These are phyloP conservation scores for Fusarium succisae DNA, from an alignment of 2,329 filamentous ascomycete species.

Conservation along the genomic window DNA sequence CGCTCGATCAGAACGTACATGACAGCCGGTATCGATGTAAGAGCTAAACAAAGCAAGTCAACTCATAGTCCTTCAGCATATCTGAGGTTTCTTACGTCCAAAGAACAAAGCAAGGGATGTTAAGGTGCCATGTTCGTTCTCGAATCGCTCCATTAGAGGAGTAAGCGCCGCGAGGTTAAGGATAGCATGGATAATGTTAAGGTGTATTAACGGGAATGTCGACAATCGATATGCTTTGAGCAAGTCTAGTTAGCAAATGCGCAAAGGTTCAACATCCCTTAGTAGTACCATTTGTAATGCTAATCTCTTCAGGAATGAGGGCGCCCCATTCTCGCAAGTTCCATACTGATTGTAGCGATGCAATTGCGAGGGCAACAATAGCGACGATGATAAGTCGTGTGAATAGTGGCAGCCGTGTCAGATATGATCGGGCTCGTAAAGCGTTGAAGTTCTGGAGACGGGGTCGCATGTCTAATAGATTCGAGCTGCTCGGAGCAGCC, in stretches of 20 bases:
- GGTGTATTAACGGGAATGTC: slow-evolving; percentile 89
- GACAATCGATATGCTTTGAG: slow-evolving; percentile 86
- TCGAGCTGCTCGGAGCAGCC: slow-evolving; percentile 39
- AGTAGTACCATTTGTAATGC: slow-evolving; percentile 70
- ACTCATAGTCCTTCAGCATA: not conserved
- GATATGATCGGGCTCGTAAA: slow-evolving; percentile 78
- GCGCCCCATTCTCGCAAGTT: slow-evolving; percentile 80
- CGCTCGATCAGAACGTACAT: slow-evolving; percentile 84
- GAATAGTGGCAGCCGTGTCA: slow-evolving; percentile 86
- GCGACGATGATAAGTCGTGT: slow-evolving; percentile 75
- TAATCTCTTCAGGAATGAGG: slow-evolving; percentile 80
- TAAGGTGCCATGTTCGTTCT: slow-evolving; percentile 90
- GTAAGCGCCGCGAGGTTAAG: slow-evolving; percentile 83
- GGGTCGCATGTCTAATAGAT: slow-evolving; percentile 44
- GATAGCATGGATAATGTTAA: slow-evolving; percentile 80
- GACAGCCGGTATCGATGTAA: slow-evolving; percentile 83
- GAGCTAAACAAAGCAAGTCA: slow-evolving; percentile 58
- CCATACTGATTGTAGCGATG: slow-evolving; percentile 75
- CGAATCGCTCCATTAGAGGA: slow-evolving; percentile 93
- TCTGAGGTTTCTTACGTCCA: slow-evolving; percentile 74
- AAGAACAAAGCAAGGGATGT: slow-evolving; percentile 88
- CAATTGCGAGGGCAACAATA: slow-evolving; percentile 71
- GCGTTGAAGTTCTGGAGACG: slow-evolving; percentile 68
- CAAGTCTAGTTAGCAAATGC: slow-evolving; percentile 5
- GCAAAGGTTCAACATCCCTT: not conserved